Evolutionary conservation across 805 yeast species (phyloP).

Genomic region (Saturnispora halmiae): DNA sequence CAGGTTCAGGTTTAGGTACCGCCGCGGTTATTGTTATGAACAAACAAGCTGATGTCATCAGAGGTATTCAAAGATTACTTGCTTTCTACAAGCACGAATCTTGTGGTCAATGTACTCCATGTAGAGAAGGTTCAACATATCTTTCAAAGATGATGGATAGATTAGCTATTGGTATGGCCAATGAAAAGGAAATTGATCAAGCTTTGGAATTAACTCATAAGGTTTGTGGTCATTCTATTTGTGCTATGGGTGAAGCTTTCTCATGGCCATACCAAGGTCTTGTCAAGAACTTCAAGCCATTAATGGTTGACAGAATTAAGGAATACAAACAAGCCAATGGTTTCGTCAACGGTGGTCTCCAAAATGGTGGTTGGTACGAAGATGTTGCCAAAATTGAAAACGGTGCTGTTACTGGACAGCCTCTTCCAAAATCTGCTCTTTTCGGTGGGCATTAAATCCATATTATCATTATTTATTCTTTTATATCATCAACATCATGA

Average conservation of each 20-base stretch:
- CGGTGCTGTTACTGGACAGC: constrained; percentile 58
- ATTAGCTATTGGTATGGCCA: constrained; percentile 70
- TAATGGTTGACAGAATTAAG: constrained; percentile 66
- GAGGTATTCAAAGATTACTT: constrained; percentile 79
- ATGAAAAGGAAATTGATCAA: constrained; percentile 74
- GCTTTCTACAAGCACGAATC: constrained; percentile 87
- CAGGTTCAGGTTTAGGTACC: constrained; percentile 82
- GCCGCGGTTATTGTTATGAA: constrained; percentile 91
- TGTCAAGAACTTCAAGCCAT: constrained; percentile 76
- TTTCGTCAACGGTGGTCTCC: constrained; percentile 26
- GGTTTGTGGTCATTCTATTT: constrained; percentile 85
- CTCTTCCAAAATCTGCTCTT: constrained; percentile 36
- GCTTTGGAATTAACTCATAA: constrained; percentile 77
- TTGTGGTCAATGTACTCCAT: constrained; percentile 92
- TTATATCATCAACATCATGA: constrained; percentile 1
- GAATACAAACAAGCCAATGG: constrained; percentile 45
- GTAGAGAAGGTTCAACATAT: constrained; percentile 92
- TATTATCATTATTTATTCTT: constrained; percentile 2
- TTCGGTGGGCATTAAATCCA: constrained; percentile 23
- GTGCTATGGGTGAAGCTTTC: constrained; percentile 89
- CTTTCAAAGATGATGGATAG: constrained; percentile 77
- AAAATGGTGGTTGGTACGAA: constrained; percentile 73
- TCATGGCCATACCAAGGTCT: constrained; percentile 92
- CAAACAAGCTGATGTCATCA: constrained; percentile 73
- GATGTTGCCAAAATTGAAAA: constrained; percentile 43